A percentile compares a stretch with the other conserved stretches of the same genome.
These are phyloP conservation scores for Linum usitatissimum DNA, from an alignment of 345 rosid species.

Conservation along the genomic window DNA sequence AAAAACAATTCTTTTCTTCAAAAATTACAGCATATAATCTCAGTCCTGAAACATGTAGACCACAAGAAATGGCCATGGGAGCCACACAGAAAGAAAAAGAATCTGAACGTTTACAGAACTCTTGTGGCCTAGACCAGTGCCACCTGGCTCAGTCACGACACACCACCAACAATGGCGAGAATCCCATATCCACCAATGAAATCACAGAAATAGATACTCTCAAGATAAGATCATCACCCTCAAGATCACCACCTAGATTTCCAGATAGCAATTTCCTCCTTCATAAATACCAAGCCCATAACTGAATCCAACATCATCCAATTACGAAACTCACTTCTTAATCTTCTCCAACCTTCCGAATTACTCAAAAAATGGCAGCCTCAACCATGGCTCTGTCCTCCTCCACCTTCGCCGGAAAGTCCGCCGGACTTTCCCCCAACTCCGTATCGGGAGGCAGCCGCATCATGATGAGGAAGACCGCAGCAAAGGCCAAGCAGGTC, in stretches of 20 bases:
- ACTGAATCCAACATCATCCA: neutral
- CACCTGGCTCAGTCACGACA: no score
- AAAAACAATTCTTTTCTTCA: no score
- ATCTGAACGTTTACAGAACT: no score
- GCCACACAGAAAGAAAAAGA: no score
- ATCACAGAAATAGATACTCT: neutral
- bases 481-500: no score
- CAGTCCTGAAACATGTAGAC: neutral
- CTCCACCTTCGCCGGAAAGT: constrained; percentile 3
- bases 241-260: neutral
- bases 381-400: constrained; percentile 7
- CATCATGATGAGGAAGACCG: neutral
- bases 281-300: neutral
- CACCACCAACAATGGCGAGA: neutral
- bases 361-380: neutral
- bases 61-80: neutral
- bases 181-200: neutral
- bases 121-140: neutral
- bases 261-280: neutral
- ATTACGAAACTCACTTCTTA: neutral
- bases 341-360: neutral
- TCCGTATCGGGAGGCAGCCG: neutral
- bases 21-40: no score
- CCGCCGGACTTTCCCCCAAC: constrained; percentile 1
- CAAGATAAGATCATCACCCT: neutral